phyloP scores from a whole-genome alignment of 2,329 filamentous ascomycete species.

The Alternaria solani region DNA sequence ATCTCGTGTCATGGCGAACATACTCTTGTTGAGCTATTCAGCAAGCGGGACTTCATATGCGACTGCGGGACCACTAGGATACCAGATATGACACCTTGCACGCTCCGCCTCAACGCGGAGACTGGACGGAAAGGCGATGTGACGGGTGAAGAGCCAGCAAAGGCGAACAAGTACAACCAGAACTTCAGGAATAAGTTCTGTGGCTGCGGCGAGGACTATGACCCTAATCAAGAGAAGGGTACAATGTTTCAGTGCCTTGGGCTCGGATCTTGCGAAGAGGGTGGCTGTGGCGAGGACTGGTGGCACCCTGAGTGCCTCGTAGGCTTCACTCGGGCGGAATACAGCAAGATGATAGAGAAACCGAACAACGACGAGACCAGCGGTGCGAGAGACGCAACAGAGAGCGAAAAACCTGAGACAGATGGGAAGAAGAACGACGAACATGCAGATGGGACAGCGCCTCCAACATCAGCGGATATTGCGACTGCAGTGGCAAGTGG shows the following conservation, averaged over 20 bases:
- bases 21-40: slow-evolving; percentile 92
- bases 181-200: slow-evolving; percentile 96
- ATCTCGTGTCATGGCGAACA: slow-evolving; percentile 97
- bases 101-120: slow-evolving; percentile 72
- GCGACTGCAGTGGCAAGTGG: slow-evolving; percentile 26
- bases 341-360: slow-evolving; percentile 57
- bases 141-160: slow-evolving; percentile 74
- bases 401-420: slow-evolving; percentile 11
- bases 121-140: slow-evolving; percentile 81
- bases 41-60: slow-evolving; percentile 93
- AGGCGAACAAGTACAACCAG: slow-evolving; percentile 88
- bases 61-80: slow-evolving; percentile 92
- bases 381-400: slow-evolving; percentile 18
- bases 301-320: slow-evolving; percentile 94
- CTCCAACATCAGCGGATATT: slow-evolving; percentile 26
- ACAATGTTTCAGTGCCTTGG: slow-evolving; percentile 99
- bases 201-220: slow-evolving; percentile 86
- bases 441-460: slow-evolving; percentile 15
- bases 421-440: slow-evolving; percentile 14
- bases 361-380: slow-evolving; percentile 23
- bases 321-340: slow-evolving; percentile 78
- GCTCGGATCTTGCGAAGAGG: slow-evolving; percentile 77
- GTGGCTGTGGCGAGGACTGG: slow-evolving; percentile 97
- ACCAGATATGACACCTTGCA: slow-evolving; percentile 74
- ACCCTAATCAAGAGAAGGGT: slow-evolving; percentile 86